Conservation (phyloP, 2,329 filamentous ascomycete genomes). For the Aspergillus pseudoglaucus region DNA sequence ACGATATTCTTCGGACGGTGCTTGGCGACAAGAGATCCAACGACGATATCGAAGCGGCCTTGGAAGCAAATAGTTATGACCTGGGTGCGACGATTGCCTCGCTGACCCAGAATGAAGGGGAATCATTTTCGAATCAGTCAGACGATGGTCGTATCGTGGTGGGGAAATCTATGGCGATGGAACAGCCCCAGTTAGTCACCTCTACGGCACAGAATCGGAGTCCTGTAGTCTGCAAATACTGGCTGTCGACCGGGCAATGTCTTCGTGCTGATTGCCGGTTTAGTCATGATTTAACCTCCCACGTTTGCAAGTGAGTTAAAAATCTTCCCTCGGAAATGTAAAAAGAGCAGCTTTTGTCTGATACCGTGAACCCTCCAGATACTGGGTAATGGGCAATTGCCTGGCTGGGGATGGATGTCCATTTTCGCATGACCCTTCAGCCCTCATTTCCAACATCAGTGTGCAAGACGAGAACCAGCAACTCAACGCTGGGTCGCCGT, state of each 20-base stretch:
- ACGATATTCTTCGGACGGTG: constrained; percentile 95
- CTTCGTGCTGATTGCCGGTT: constrained; percentile 93
- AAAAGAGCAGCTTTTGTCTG: not conserved
- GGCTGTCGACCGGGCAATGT: constrained; percentile 90
- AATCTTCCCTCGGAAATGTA: not conserved
- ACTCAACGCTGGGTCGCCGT: constrained; percentile 56
- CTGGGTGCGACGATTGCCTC: constrained; percentile 84
- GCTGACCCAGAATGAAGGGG: constrained; percentile 67
- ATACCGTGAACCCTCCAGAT: constrained; percentile 49
- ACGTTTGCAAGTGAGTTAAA: constrained; percentile 89
- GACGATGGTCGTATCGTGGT: constrained; percentile 66
- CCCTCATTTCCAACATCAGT: constrained; percentile 73
- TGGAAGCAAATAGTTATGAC: constrained; percentile 86
- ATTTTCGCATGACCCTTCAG: constrained; percentile 91
- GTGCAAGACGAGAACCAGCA: constrained; percentile 51
- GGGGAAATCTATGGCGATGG: constrained; percentile 79
- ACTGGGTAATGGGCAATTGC: constrained; percentile 94
- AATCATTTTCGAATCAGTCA: constrained; percentile 43
- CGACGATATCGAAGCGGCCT: constrained; percentile 87
- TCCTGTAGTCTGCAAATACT: constrained; percentile 94
- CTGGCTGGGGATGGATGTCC: constrained; percentile 89
- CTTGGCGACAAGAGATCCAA: constrained; percentile 82
- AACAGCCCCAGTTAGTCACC: constrained; percentile 65
- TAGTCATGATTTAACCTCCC: constrained; percentile 90
- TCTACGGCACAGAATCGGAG: constrained; percentile 72